Conservation (phyloP, 345 rosid genomes). For the Rhodomyrtus tomentosa region DNA sequence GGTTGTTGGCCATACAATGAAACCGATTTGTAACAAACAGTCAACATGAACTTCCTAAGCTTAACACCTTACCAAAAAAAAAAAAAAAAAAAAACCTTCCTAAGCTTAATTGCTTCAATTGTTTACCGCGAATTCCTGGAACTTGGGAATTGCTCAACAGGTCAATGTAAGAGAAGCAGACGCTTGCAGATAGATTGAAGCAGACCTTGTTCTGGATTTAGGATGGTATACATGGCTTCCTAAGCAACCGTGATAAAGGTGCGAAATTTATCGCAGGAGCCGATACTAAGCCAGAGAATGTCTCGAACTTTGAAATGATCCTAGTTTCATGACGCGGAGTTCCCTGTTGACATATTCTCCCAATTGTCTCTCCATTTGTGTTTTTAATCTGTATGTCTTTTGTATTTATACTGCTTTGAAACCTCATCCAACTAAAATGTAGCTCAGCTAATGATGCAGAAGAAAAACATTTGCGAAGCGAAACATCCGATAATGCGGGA, state of each 20-base stretch:
- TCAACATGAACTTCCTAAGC: neutral
- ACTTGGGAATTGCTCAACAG: neutral
- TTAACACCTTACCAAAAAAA: too few relatives aligned
- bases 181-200: neutral
- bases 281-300: neutral
- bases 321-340: neutral
- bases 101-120: neutral
- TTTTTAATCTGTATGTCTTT: neutral
- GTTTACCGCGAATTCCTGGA: neutral
- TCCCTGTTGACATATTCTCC: neutral
- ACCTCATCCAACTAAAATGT: neutral
- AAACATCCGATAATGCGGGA: neutral
- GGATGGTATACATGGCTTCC: neutral
- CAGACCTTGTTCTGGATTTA: neutral
- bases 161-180: neutral
- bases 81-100: too few relatives aligned
- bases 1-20: slow-evolving; percentile 2
- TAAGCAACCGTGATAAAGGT: neutral
- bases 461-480: neutral
- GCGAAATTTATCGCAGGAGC: neutral
- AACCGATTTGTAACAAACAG: neutral
- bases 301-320: neutral
- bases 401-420: neutral
- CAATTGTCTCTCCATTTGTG: neutral
- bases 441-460: neutral